Conservation (phyloP, 352 stramenopile genomes). For the Phytophthora citricola region DNA sequence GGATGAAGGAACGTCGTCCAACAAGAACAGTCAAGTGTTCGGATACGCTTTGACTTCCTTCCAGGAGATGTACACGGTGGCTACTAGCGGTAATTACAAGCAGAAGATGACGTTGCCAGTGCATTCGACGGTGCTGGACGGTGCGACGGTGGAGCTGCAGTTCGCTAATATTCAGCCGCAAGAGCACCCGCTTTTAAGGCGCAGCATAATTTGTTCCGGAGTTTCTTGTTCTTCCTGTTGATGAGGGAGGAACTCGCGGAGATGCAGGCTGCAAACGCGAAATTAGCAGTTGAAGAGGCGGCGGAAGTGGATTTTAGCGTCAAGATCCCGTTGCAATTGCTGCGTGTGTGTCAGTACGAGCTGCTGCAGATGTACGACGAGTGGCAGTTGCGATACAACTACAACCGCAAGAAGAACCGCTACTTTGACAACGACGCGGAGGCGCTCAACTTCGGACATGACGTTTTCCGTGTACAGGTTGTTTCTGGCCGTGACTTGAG, state of each 20-base stretch:
- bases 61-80: slow-evolving; percentile 77
- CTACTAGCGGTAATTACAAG: slow-evolving; percentile 59
- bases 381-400: slow-evolving; percentile 84
- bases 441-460: slow-evolving; percentile 78
- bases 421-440: slow-evolving; percentile 85
- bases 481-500: slow-evolving; percentile 65
- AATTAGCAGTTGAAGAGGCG: slow-evolving; percentile 80
- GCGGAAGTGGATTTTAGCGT: slow-evolving; percentile 82
- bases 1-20: slow-evolving; percentile 68
- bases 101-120: slow-evolving; percentile 75
- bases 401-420: slow-evolving; percentile 74
- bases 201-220: slow-evolving; percentile 62
- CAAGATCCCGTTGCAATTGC: slow-evolving; percentile 80
- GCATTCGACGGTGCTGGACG: slow-evolving; percentile 65
- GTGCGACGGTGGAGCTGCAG: slow-evolving; percentile 66
- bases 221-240: slow-evolving; percentile 73
- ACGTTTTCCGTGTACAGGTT: slow-evolving; percentile 81
- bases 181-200: slow-evolving; percentile 49
- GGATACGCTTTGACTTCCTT: slow-evolving; percentile 80
- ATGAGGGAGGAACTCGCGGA: slow-evolving; percentile 58
- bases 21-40: slow-evolving; percentile 73
- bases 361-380: slow-evolving; percentile 75
- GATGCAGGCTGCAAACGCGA: slow-evolving; percentile 55
- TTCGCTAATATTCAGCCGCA: slow-evolving; percentile 61
- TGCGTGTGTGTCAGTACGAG: slow-evolving; percentile 75